Evolutionary conservation across 495 filamentous ascomycete species (phyloP).

Genomic region (Penicillium silybi): DNA sequence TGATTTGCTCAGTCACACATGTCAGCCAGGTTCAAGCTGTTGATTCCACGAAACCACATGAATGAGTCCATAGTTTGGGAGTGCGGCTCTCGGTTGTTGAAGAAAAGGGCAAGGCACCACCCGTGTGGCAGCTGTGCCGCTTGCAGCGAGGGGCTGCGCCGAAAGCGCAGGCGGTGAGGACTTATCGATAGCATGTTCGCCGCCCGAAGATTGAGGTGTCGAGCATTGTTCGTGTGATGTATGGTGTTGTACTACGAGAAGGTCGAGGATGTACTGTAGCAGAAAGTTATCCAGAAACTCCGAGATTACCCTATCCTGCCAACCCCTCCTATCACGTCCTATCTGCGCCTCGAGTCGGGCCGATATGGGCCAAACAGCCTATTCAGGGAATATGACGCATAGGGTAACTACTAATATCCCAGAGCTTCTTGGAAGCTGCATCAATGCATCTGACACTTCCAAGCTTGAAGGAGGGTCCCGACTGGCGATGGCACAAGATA

Average conservation of each 20-base stretch:
- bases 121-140: constrained; percentile 14
- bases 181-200: constrained; percentile 22
- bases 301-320: neutral
- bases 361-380: neutral
- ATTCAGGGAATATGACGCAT: constrained; percentile 2
- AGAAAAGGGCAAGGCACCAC: constrained; percentile 1
- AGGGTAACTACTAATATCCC: neutral
- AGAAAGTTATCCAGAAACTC: neutral
- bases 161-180: constrained; percentile 19
- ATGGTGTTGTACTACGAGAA: too few species aligned
- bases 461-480: neutral
- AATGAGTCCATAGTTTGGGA: constrained; percentile 1
- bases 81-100: neutral
- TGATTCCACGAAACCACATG: neutral
- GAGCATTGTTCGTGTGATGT: neutral
- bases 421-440: neutral
- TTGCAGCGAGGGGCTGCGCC: constrained; percentile 25
- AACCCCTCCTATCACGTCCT: neutral
- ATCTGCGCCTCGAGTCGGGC: neutral
- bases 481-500: neutral
- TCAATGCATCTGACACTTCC: neutral
- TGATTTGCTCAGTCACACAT: neutral
- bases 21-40: neutral
- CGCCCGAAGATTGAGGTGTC: neutral
- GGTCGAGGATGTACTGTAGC: too few species aligned